A percentile compares a stretch with the other conserved stretches of the same genome.
These are phyloP conservation scores for Phytophthora chlamydospora DNA, from an alignment of 352 stramenopile species.

Conservation along the genomic window DNA sequence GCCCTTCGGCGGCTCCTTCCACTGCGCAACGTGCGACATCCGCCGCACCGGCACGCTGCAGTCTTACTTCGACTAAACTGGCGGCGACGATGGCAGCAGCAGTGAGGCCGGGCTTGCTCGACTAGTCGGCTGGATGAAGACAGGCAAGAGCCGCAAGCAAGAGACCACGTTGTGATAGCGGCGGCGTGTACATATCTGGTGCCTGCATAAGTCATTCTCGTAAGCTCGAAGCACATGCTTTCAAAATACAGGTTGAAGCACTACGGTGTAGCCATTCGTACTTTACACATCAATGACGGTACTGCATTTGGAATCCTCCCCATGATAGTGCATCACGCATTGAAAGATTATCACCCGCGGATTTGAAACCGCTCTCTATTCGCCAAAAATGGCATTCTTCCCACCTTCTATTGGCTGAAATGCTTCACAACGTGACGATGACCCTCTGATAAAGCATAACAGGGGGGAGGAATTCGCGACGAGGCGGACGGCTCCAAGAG, in stretches of 20 bases:
- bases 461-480: constrained; percentile 19
- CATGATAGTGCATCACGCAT: not conserved
- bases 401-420: constrained; percentile 8
- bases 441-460: constrained; percentile 10
- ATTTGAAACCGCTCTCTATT: constrained; percentile 16
- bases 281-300: constrained; percentile 2
- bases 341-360: constrained; percentile 8
- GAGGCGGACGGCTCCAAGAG: constrained; percentile 19
- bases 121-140: too few relatives aligned
- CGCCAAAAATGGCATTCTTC: not conserved
- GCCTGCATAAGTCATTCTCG: not conserved
- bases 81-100: too few relatives aligned
- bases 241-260: not conserved
- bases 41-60: constrained; percentile 81
- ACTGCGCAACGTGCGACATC: constrained; percentile 89
- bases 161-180: too few relatives aligned
- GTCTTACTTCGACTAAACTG: constrained; percentile 80
- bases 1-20: constrained; percentile 90
- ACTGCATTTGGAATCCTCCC: constrained; percentile 18
- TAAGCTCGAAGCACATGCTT: not conserved
- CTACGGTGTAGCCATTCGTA: constrained; percentile 17
- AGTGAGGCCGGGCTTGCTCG: too few relatives aligned
- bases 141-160: too few relatives aligned
- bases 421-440: not conserved
- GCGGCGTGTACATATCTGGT: too few relatives aligned